phyloP scores from a whole-genome alignment of 2,329 filamentous ascomycete genomes.

The Cercospora sp. region DNA sequence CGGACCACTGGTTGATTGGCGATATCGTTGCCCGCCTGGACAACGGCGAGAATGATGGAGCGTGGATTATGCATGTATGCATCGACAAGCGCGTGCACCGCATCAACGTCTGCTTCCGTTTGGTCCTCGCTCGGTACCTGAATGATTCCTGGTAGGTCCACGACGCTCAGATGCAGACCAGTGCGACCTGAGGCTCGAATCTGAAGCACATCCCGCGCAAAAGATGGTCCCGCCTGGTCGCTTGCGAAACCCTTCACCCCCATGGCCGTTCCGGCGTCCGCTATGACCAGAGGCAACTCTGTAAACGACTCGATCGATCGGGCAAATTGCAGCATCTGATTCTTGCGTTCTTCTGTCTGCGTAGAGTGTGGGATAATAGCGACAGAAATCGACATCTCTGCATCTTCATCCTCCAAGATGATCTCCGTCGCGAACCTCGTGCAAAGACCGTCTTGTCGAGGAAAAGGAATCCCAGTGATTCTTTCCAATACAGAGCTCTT shows the following conservation, averaged over 20 bases:
- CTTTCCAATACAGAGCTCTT: constrained; percentile 65
- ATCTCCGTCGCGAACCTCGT: constrained; percentile 46
- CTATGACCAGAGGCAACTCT: background rate
- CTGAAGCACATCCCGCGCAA: constrained; percentile 35
- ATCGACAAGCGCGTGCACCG: constrained; percentile 44
- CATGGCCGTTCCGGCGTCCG: constrained; percentile 23
- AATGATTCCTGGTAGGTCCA: constrained; percentile 39
- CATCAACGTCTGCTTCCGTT: constrained; percentile 40
- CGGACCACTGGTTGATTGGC: constrained; percentile 50
- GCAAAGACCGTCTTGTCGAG: constrained; percentile 55
- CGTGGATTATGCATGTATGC: constrained; percentile 44
- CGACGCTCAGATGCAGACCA: constrained; percentile 34
- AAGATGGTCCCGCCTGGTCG: constrained; percentile 19
- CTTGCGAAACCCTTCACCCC: background rate
- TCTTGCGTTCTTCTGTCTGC: constrained; percentile 16
- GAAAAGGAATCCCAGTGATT: constrained; percentile 57
- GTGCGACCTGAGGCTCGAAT: constrained; percentile 35
- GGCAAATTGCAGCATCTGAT: constrained; percentile 21
- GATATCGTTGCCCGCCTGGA: constrained; percentile 48
- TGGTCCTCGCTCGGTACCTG: constrained; percentile 40
- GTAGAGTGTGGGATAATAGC: constrained; percentile 28
- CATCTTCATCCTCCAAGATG: constrained; percentile 24
- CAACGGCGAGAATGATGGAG: constrained; percentile 47
- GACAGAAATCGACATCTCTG: constrained; percentile 13
- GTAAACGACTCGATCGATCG: constrained; percentile 28